phyloP scores from a whole-genome alignment of 2,329 filamentous ascomycete species.

The Incumbomyces delicatus region DNA sequence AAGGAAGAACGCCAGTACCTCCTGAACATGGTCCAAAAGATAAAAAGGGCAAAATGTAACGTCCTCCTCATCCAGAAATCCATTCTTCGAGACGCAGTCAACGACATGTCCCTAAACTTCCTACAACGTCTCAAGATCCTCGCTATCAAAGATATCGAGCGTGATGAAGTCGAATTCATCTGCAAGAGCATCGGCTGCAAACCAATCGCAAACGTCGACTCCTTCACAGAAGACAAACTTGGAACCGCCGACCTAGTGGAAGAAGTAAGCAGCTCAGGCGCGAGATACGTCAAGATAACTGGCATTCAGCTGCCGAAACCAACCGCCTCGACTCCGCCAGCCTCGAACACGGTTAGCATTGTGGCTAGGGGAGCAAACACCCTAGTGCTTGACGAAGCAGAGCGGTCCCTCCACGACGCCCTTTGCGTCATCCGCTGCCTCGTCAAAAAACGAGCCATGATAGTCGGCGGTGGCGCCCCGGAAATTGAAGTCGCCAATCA shows the following conservation, averaged over 20 bases:
- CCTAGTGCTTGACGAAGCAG: constrained; percentile 91
- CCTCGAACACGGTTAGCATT: constrained; percentile 77
- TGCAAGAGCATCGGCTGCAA: constrained; percentile 99
- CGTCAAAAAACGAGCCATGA: constrained; percentile 99
- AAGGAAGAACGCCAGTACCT: constrained; percentile 98
- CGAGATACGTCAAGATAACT: constrained; percentile 88
- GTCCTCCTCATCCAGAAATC: constrained; percentile 98
- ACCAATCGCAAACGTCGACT: constrained; percentile 95
- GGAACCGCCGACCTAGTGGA: constrained; percentile 88
- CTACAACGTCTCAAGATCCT: constrained; percentile 93
- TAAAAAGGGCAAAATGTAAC: constrained; percentile 99
- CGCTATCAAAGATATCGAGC: constrained; percentile 93
- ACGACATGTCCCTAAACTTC: constrained; percentile 95
- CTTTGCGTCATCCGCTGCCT: constrained; percentile 95
- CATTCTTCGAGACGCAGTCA: constrained; percentile 92
- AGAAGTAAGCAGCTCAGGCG: constrained; percentile 77
- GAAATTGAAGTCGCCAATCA: constrained; percentile 93
- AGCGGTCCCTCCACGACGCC: constrained; percentile 91
- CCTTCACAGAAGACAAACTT: constrained; percentile 97
- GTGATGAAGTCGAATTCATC: constrained; percentile 97
- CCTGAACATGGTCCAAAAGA: constrained; percentile 99
- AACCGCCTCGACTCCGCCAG: constrained; percentile 42
- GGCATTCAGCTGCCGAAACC: constrained; percentile 56
- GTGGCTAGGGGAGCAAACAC: constrained; percentile 90
- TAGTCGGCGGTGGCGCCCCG: constrained; percentile 89